Conservation (phyloP, 2,329 filamentous ascomycete species). For the Raffaelea albimanens region DNA sequence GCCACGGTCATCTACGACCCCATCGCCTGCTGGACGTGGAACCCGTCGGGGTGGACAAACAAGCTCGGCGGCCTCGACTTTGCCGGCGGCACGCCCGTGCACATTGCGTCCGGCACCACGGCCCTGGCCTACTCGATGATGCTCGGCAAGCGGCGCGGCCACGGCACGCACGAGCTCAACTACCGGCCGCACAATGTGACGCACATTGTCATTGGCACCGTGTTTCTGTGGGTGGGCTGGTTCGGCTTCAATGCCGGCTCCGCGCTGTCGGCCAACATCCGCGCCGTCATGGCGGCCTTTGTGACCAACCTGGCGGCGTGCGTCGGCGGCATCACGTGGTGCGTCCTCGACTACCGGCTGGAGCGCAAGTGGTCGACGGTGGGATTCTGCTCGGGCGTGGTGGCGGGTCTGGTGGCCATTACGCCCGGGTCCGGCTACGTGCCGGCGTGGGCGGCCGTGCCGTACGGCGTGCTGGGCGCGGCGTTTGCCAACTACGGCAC, state of each 20-base stretch:
- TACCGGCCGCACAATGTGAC: constrained; percentile 90
- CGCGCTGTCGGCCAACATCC: constrained; percentile 70
- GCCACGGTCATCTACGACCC: constrained; percentile 83
- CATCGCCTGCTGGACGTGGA: constrained; percentile 95
- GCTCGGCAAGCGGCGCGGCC: constrained; percentile 75
- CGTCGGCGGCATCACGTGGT: constrained; percentile 82
- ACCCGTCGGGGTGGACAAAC: constrained; percentile 69
- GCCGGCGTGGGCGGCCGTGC: constrained; percentile 72
- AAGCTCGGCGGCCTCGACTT: constrained; percentile 78
- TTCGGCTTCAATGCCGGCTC: constrained; percentile 91
- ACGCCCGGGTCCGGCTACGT: constrained; percentile 81
- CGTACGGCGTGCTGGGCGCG: constrained; percentile 70
- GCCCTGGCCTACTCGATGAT: constrained; percentile 87
- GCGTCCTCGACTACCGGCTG: constrained; percentile 76
- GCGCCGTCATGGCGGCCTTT: constrained; percentile 76
- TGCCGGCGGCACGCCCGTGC: constrained; percentile 82
- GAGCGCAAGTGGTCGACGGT: constrained; percentile 90
- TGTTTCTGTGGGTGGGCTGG: constrained; percentile 94
- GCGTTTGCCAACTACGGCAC: constrained; percentile 80
- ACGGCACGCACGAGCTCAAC: constrained; percentile 81
- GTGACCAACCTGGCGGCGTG: constrained; percentile 81
- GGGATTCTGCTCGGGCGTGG: constrained; percentile 84
- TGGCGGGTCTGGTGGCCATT: constrained; percentile 79
- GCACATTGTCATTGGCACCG: constrained; percentile 83
- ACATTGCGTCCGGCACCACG: constrained; percentile 74